Conservation (phyloP, 768 basidiomycete genomes). For the Trametes cingulata region DNA sequence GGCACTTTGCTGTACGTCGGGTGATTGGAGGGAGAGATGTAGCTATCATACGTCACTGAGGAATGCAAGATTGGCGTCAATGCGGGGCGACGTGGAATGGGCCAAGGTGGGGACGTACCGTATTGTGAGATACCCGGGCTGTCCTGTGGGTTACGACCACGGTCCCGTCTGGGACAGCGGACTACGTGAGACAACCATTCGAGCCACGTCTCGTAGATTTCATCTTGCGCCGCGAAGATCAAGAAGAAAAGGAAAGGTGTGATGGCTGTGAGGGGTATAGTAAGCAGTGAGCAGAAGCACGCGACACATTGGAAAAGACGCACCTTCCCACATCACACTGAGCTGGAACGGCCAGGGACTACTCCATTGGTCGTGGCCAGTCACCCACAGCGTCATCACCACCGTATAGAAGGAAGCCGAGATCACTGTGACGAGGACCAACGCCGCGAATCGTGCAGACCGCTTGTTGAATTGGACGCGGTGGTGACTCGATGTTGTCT, state of each 20-base stretch:
- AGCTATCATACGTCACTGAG: constrained; percentile 10
- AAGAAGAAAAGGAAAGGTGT: constrained; percentile 22
- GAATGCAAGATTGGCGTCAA: not conserved
- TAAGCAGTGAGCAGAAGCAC: not conserved
- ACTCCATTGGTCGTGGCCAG: not conserved
- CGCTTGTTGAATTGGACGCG: constrained; percentile 8
- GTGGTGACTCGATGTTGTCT: constrained; percentile 6
- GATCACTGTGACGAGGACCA: constrained; percentile 20
- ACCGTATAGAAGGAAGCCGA: constrained; percentile 24
- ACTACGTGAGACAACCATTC: constrained; percentile 12
- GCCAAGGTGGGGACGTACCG: not conserved
- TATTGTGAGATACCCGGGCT: not conserved
- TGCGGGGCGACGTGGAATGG: not conserved
- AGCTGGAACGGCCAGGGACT: not conserved
- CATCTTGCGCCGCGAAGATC: constrained; percentile 28
- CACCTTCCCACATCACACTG: constrained; percentile 28
- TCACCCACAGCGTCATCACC: constrained; percentile 22
- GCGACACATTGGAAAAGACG: not conserved
- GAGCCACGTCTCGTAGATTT: constrained; percentile 25
- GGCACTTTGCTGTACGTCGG: constrained; percentile 10
- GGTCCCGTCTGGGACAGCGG: not conserved
- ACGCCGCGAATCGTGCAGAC: constrained; percentile 22
- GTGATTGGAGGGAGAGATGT: constrained; percentile 1
- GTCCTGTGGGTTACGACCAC: not conserved
- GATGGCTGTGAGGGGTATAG: constrained; percentile 5